Base-by-base conservation (phyloP, 345 rosid species). In the Erodium maritimum region DNA sequence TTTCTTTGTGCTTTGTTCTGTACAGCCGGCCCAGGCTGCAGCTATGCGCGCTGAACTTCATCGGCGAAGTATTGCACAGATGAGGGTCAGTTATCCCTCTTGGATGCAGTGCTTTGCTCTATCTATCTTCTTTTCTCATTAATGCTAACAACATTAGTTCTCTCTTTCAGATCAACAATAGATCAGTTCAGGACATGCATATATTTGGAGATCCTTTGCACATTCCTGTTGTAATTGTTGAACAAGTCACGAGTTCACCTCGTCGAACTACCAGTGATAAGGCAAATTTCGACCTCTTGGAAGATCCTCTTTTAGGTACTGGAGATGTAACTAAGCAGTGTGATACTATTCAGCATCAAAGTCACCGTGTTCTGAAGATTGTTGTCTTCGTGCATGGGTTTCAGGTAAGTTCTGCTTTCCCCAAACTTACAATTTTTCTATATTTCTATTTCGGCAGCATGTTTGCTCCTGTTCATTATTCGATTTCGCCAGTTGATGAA, bases 371-470 rank as follows among this genome's bases (percentile, higher is more conserved):
- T 29, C 72, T 93, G 70, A 93, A 87, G 76, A 69, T 82, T 45
- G 95, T 82, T 46, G 72, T 93, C 50, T 93, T 93, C 54, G 95
- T 93, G 72, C 99, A 89, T 71, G 99, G 96, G 34, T 93, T 93
- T 78, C 96, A 93, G 95, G 96, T 73, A 84, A 75, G 84, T 63
- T 64, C 52, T 51, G 19, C 37, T 60, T 37, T 50, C 21, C 19
- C 34, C 17, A 46, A 23, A 29, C 58, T 57, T 12, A 59, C n/a
- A n/a, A 56, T 8, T 1, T 8, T 61, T 17, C 37, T n/a, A 25
- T 61, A 18, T 2, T 50, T 21, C n/a, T n/a, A n/a, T n/a, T n/a
- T n/a, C n/a, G 61, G 10, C 5, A 13, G 60, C 5, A 19, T 17
- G 23, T 34, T 57, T 53, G 20, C 17, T 45, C 29, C 5, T 66